Conservation (phyloP, 2,329 filamentous ascomycete genomes). For the Daldinia sp. region DNA sequence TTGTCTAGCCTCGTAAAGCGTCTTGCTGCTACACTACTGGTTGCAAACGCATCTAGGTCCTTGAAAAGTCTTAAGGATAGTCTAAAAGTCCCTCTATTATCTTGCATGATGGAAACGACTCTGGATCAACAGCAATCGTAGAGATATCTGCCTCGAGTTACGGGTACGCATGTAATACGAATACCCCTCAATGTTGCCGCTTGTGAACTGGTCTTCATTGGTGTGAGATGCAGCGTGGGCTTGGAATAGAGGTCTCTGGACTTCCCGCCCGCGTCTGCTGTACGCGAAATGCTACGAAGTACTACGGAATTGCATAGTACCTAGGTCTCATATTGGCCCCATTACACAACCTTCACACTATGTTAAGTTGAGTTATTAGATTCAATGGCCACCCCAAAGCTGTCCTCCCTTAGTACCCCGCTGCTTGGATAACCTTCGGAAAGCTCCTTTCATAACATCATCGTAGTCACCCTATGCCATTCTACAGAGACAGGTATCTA, state of each 20-base stretch:
- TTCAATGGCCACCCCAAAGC: conserved; percentile 1
- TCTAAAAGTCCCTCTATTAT: conserved; percentile 30
- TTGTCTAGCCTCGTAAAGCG: not conserved
- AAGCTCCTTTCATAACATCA: not conserved
- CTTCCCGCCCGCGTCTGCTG: conserved; percentile 3
- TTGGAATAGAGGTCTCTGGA: conserved; percentile 10
- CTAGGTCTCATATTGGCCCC: not conserved
- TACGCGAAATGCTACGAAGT: conserved; percentile 2
- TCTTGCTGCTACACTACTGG: conserved; percentile 10
- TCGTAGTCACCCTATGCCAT: not conserved
- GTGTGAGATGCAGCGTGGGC: conserved; percentile 12
- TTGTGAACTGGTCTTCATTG: conserved; percentile 1
- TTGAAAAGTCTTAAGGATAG: conserved; percentile 23
- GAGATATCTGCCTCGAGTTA: conserved; percentile 14
- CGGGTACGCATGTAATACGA: conserved; percentile 16
- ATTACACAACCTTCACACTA: conserved; percentile 2
- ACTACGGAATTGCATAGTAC: too few relatives aligned
- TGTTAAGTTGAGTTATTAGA: not conserved
- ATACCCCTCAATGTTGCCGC: conserved; percentile 11
- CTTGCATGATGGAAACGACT: conserved; percentile 20
- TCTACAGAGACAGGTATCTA: not conserved
- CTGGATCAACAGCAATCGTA: conserved; percentile 5
- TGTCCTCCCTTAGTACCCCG: not conserved
- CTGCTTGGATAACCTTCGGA: not conserved
- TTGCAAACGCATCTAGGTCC: conserved; percentile 9